Base-by-base conservation (phyloP, 164 flowering plant species). In the Liriodendron chinense region DNA sequence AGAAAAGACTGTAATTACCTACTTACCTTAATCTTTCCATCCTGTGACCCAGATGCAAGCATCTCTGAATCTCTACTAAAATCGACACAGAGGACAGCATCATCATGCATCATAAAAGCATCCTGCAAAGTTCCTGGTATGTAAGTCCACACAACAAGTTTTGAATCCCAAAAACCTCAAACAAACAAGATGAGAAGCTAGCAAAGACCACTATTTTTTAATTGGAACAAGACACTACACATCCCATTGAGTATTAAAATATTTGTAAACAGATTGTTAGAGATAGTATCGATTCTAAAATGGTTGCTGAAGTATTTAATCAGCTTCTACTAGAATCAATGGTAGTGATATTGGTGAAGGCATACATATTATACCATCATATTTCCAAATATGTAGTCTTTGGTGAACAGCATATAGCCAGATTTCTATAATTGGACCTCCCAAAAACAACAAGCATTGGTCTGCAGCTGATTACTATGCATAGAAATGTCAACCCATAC, bases 81-180 rank as follows among this genome's bases (percentile, higher is more conserved):
- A 85, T 96, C 96, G 77, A 91, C 91, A 87, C 96, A 94, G 69
- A 96, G 90, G 75, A 90, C 97, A 74, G 98, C 89, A 78, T 92
- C 99, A 75, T 96, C 98, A 81, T 96, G 99, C 98, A 96, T 91
- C 99, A 96, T 96, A 85, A 94, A 96, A 63, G 90, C 84, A 81
- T 96, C 99, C 99, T 96, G 91, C 76, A 77, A 73, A 78, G 62
- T 22, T 53, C 47, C 65, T 50, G n/a, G 53, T 20, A 21, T 47
- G 56, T 69, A 13, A 28, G 47, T 14, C 26, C 26, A 67, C 43
- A 10, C n/a, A 8, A 67, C 47, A 16, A 26, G 24, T 63, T 63
- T 63, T 22, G 28, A 24, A 67, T 24, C 8, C 47, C 47, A 67
- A 18, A 26, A 64, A 22, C 67, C 16, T 64, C 2, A 26, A 26